These are phyloP conservation scores for Cutaneotrichosporon sp. DNA, from an alignment of 1,284 basidiomycete genomes.

Conservation along the genomic window DNA sequence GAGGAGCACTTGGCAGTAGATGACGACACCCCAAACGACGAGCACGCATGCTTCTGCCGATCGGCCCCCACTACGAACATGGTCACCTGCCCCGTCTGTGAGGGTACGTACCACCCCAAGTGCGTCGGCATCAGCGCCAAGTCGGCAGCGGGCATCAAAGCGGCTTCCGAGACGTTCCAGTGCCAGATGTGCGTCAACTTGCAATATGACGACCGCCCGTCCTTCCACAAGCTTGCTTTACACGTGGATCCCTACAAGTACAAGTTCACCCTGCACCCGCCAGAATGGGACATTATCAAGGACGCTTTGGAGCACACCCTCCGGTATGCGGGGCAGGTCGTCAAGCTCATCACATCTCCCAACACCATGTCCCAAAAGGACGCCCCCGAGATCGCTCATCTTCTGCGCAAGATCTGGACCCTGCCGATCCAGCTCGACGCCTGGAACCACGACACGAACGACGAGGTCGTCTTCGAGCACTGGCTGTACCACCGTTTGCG, in stretches of 20 bases:
- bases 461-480: conserved; percentile 34
- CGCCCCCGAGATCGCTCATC: conserved; percentile 24
- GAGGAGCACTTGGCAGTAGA: conserved; percentile 32
- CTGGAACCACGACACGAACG: conserved; percentile 22
- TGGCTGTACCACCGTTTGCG: conserved; percentile 39
- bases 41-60: conserved; percentile 42
- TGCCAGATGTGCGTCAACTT: conserved; percentile 46
- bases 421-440: conserved; percentile 39
- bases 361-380: conserved; percentile 15
- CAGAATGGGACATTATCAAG: conserved; percentile 31
- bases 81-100: conserved; percentile 37
- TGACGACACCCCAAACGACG: conserved; percentile 36
- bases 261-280: conserved; percentile 36
- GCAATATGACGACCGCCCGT: conserved; percentile 36
- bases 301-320: conserved; percentile 27
- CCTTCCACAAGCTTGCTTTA: conserved; percentile 27
- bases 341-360: conserved; percentile 30
- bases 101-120: conserved; percentile 42
- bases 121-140: conserved; percentile 38
- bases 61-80: conserved; percentile 25
- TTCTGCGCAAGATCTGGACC: conserved; percentile 43
- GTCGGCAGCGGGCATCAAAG: conserved; percentile 17
- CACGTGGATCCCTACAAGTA: conserved; percentile 28
- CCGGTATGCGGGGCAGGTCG: conserved; percentile 26
- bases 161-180: conserved; percentile 29